These are phyloP conservation scores for Inonotus obliquus DNA, from an alignment of 1,284 basidiomycete genomes.

Conservation along the genomic window DNA sequence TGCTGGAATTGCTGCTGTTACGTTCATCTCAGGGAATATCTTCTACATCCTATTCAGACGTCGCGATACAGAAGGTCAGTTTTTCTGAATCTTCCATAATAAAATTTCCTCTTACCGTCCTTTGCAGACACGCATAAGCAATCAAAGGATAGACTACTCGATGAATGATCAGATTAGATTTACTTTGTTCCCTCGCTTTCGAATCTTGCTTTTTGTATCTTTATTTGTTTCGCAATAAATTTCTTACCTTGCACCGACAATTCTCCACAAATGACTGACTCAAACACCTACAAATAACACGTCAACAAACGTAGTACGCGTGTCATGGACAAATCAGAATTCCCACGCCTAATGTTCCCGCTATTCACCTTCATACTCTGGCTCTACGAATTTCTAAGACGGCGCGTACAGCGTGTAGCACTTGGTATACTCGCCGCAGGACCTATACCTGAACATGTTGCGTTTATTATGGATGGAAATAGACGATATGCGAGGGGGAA, in stretches of 20 bases:
- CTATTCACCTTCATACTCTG: constrained; percentile 16
- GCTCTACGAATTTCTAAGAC: constrained; percentile 23
- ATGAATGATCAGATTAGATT: background rate
- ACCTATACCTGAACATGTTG: constrained; percentile 88
- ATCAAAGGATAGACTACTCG: background rate
- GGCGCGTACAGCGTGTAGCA: constrained; percentile 36
- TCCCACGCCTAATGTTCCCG: constrained; percentile 6
- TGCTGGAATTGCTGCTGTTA: constrained; percentile 31
- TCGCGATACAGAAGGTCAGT: constrained; percentile 23
- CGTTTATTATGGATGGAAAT: constrained; percentile 99
- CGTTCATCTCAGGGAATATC: constrained; percentile 30
- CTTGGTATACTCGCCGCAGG: constrained; percentile 70
- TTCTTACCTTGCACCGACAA: too few relatives aligned
- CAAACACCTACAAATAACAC: background rate
- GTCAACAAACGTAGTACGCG: background rate
- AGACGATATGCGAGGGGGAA: constrained; percentile 81
- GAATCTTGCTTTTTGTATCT: background rate
- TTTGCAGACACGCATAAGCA: background rate
- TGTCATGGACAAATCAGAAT: background rate
- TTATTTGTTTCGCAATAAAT: background rate
- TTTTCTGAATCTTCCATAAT: background rate
- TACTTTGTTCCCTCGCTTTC: background rate
- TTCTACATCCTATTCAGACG: constrained; percentile 33
- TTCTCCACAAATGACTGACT: too few relatives aligned
- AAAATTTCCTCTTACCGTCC: background rate